A percentile compares a stretch with the other conserved stretches of the same genome.
Evolutionary conservation across 1,139 yeast species (phyloP).

Genomic region (Protomyces arabidopsidicola): DNA sequence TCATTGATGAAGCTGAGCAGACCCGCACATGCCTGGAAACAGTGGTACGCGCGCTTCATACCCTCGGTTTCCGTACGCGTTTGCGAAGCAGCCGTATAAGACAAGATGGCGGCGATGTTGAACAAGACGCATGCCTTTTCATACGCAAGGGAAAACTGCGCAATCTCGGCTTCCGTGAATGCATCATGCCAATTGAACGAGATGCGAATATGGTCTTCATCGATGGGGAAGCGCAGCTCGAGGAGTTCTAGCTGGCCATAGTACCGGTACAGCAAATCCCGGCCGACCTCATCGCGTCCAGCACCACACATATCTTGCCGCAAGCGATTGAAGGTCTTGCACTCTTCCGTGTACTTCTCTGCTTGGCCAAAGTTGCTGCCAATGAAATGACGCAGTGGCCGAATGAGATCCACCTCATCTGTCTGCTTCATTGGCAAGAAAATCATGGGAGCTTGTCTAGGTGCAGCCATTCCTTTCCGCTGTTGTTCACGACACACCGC

Average conservation of each 20-base stretch:
- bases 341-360: slow-evolving; percentile 55
- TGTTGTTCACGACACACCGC: no score
- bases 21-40: slow-evolving; percentile 76
- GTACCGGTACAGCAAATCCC: slow-evolving; percentile 61
- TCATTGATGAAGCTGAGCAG: slow-evolving; percentile 67
- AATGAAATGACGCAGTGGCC: slow-evolving; percentile 58
- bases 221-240: slow-evolving; percentile 68
- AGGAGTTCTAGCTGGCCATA: slow-evolving; percentile 78
- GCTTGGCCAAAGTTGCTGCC: slow-evolving; percentile 60
- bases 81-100: slow-evolving; percentile 45
- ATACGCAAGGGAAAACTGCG: slow-evolving; percentile 68
- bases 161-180: slow-evolving; percentile 51
- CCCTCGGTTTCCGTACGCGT: slow-evolving; percentile 44
- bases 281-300: slow-evolving; percentile 41
- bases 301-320: slow-evolving; percentile 60
- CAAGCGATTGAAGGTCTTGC: slow-evolving; percentile 53
- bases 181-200: slow-evolving; percentile 82
- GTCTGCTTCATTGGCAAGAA: slow-evolving; percentile 52
- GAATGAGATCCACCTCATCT: slow-evolving; percentile 59
- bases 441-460: slow-evolving; percentile 20
- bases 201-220: slow-evolving; percentile 52
- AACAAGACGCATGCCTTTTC: slow-evolving; percentile 84
- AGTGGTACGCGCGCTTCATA: slow-evolving; percentile 56
- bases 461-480: background rate
- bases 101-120: slow-evolving; percentile 60